Evolutionary conservation across 2,329 filamentous ascomycete species (phyloP).

Genomic region (Apiospora pterosperma): DNA sequence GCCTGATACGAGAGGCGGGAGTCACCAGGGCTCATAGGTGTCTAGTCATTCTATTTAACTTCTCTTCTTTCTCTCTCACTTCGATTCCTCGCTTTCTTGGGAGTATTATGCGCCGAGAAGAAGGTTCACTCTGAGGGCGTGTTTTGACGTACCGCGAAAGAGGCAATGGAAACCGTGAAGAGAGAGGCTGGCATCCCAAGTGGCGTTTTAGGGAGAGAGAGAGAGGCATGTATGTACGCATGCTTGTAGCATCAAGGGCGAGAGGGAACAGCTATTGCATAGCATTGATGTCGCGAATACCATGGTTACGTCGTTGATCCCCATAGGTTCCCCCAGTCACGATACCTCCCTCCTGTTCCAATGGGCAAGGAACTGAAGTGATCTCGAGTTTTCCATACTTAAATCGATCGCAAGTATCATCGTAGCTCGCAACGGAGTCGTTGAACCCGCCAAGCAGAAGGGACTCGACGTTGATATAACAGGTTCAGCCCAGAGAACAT

Average conservation of each 20-base stretch:
- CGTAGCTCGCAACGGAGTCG: background rate
- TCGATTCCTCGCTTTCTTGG: background rate
- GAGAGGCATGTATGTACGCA: background rate
- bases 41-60: background rate
- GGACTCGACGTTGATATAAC: background rate
- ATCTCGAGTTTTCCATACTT: too few relatives aligned
- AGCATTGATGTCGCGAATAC: background rate
- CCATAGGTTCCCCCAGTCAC: background rate
- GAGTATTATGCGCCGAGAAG: background rate
- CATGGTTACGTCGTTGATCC: background rate
- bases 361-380: background rate
- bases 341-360: background rate
- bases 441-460: background rate
- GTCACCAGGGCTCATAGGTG: background rate
- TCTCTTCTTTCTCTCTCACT: background rate
- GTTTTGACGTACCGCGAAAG: background rate
- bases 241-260: background rate
- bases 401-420: background rate
- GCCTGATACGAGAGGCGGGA: conserved; percentile 32
- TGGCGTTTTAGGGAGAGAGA: background rate
- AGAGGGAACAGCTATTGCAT: background rate
- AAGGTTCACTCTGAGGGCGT: background rate
- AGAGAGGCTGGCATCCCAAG: background rate
- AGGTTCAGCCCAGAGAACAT: background rate
- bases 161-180: background rate